These are phyloP conservation scores for Pseudonectria buxi DNA, from an alignment of 2,329 filamentous ascomycete species.

Conservation along the genomic window DNA sequence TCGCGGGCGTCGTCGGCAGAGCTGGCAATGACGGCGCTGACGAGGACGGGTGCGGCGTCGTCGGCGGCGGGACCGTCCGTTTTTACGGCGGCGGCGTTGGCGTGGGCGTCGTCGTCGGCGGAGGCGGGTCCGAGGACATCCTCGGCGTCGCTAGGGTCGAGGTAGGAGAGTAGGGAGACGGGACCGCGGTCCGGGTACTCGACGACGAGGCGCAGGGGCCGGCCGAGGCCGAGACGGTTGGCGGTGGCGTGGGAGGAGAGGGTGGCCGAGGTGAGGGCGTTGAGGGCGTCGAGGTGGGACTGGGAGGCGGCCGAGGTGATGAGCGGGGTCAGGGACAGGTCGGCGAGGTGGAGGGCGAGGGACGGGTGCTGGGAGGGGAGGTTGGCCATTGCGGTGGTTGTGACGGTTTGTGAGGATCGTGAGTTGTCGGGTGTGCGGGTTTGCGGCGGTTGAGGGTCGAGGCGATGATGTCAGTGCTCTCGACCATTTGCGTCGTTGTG, in stretches of 20 bases:
- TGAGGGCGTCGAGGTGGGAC: constrained; percentile 42
- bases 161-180: constrained; percentile 39
- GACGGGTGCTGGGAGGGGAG: constrained; percentile 43
- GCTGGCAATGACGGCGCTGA: constrained; percentile 48
- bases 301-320: constrained; percentile 44
- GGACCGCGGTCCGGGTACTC: constrained; percentile 42
- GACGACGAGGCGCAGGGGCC: constrained; percentile 51
- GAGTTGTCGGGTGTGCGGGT: neutral
- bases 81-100: constrained; percentile 10
- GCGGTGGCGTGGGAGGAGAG: constrained; percentile 48
- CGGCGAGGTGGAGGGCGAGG: constrained; percentile 50
- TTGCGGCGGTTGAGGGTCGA: neutral
- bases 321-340: constrained; percentile 50
- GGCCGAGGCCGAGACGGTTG: constrained; percentile 45
- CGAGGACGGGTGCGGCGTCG: constrained; percentile 43
- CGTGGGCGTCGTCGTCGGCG: constrained; percentile 4
- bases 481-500: neutral
- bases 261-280: constrained; percentile 45
- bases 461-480: too few species aligned
- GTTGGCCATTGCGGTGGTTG: constrained; percentile 23
- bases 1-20: constrained; percentile 41
- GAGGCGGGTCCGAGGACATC: constrained; percentile 9
- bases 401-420: neutral
- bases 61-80: constrained; percentile 19
- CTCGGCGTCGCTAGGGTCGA: constrained; percentile 31